phyloP scores from a whole-genome alignment of 306 rosid species.

The Parietaria judaica region DNA sequence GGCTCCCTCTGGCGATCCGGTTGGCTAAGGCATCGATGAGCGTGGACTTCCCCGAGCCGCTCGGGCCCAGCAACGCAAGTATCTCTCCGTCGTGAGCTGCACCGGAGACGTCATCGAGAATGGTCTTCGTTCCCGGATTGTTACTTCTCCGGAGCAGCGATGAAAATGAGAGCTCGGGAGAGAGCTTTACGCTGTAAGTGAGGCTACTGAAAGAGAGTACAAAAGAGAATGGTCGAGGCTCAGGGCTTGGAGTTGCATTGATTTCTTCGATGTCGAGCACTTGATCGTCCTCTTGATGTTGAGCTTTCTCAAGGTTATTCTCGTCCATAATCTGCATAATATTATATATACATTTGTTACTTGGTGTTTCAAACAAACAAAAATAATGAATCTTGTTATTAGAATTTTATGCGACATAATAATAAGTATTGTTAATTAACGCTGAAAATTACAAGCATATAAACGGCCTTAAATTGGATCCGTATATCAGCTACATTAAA shows the following conservation, averaged over 20 bases:
- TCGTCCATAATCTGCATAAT: too few species aligned
- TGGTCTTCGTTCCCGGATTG: slow-evolving; percentile 40
- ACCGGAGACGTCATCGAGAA: slow-evolving; percentile 66
- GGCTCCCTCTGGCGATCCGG: slow-evolving; percentile 62
- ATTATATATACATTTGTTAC: too few species aligned
- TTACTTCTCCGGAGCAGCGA: neutral
- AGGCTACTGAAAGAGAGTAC: slow-evolving; percentile 60
- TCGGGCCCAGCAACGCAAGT: slow-evolving; percentile 77
- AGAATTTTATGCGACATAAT: too few species aligned
- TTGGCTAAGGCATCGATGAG: slow-evolving; percentile 86
- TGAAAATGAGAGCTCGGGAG: slow-evolving; percentile 37
- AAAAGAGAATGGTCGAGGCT: slow-evolving; percentile 51
- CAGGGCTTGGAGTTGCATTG: slow-evolving; percentile 9
- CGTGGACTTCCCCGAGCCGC: slow-evolving; percentile 88
- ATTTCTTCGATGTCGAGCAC: slow-evolving; percentile 22
- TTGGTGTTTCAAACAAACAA: too few species aligned
- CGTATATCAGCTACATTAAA: too few species aligned
- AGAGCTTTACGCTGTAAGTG: slow-evolving; percentile 60
- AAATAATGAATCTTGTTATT: too few species aligned
- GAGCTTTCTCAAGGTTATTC: too few species aligned
- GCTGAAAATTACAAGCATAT: too few species aligned
- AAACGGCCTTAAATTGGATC: too few species aligned
- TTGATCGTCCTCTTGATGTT: slow-evolving; percentile 37
- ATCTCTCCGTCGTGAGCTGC: slow-evolving; percentile 85
- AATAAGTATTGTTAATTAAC: too few species aligned